A percentile compares a stretch with the other conserved stretches of the same genome.
Conservation (phyloP, 164 flowering plant genomes). For the Kalanchoe fedtschenkoi region DNA sequence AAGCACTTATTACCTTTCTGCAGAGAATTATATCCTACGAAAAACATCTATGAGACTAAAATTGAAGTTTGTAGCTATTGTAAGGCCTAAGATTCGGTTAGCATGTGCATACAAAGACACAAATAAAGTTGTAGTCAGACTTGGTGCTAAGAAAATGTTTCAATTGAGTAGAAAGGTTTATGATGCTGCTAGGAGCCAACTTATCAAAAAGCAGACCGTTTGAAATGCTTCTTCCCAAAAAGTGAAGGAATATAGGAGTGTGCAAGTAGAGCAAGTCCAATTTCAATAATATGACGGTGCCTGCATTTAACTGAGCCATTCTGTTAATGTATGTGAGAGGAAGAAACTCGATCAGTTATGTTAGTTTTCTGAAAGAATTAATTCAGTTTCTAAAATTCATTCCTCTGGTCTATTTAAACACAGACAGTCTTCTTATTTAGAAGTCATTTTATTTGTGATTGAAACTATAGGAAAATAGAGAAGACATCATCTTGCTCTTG, state of each 20-base stretch:
- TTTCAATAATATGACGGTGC: not conserved
- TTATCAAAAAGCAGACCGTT: not conserved
- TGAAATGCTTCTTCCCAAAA: not conserved
- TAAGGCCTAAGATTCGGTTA: not conserved
- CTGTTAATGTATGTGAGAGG: not conserved
- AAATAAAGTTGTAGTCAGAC: not conserved
- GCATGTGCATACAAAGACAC: not conserved
- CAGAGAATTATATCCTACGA: too few species aligned
- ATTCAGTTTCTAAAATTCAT: not conserved
- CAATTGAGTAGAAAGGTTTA: not conserved
- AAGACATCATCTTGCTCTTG: not conserved
- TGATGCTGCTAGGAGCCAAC: not conserved
- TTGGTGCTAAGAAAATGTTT: not conserved
- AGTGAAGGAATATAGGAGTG: not conserved
- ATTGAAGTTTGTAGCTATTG: not conserved
- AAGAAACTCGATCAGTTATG: not conserved
- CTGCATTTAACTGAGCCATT: not conserved
- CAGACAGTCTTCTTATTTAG: not conserved
- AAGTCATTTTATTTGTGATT: not conserved
- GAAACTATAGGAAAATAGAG: not conserved
- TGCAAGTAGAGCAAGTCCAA: not conserved
- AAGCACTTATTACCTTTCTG: not conserved
- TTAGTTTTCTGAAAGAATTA: too few species aligned
- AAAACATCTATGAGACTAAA: not conserved
- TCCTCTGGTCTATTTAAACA: not conserved